Evolutionary conservation across 331 rosid genomes (phyloP), one percentile per base, ranked within the genome.

Genomic region (Saraca asoca): DNA sequence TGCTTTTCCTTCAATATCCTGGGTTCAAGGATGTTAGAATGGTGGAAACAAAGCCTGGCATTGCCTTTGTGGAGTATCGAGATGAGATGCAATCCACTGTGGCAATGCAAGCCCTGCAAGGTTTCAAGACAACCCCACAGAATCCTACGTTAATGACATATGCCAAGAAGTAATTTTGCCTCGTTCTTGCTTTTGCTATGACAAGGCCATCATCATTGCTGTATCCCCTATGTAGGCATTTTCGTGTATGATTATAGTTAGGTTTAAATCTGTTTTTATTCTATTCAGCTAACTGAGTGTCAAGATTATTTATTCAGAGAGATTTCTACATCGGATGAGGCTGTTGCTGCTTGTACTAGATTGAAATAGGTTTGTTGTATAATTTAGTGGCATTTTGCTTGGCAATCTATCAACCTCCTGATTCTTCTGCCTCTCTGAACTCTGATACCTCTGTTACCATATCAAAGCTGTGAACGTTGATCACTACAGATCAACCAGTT

Each of bases 21-120:
- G 96, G 98, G 41, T 93, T 89, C 61, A 93, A 85, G 87, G 98
- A 93, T 80, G 98, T 93, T 62, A 82, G 98, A 78, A 93, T 93
- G 97, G 90, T 93, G 44, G 98, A 93, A 82, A 75, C 97, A 8
- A 90, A 93, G 77, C 97, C 96, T 4, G 98, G 98, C 29, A 93
- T 93, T 70, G 98, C 98, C 55, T 93, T 93, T 58, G 97, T 93
- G 66, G 98, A 93, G 79, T 93, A 78, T 46, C 88, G 82, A 37
- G 95, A 93, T 29, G 97, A 93, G 82, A 84, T 88, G 80, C 98
- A 93, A 71, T 82, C 96, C 37, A 80, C 96, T 1, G 88, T 80
- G 12, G 95, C 99, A 55, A 84, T 90, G 97, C 97, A 90, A 83
- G 85, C 83, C 1, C 92, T 94, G 19, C 97, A 94, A 72, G 85